Evolutionary conservation across 805 yeast species (phyloP).

Genomic region (Metschnikowia matae): DNA sequence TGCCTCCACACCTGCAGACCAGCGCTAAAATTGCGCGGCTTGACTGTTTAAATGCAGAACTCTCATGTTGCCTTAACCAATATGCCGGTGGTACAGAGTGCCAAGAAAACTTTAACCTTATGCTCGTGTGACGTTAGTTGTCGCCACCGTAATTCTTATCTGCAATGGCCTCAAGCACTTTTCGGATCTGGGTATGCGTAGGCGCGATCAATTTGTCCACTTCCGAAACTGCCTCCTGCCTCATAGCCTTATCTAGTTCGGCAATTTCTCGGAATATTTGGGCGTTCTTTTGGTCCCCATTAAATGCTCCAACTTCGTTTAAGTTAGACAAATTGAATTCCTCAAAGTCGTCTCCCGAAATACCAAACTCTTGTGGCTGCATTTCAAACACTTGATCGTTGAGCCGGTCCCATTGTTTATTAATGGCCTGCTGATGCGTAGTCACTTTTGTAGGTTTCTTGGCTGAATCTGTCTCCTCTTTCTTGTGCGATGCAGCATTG

Average conservation of each 20-base stretch:
- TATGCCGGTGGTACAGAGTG: not conserved
- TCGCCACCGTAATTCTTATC: not conserved
- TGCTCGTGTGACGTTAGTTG: not conserved
- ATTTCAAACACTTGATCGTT: slow-evolving; percentile 30
- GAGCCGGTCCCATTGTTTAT: slow-evolving; percentile 43
- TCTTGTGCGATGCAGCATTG: slow-evolving; percentile 5
- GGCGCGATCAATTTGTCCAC: slow-evolving; percentile 13
- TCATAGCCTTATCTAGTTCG: slow-evolving; percentile 10
- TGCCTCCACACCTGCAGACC: not conserved
- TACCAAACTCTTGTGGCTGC: slow-evolving; percentile 33
- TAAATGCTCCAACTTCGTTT: slow-evolving; percentile 7
- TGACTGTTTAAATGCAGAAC: not conserved
- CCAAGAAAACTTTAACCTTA: not conserved
- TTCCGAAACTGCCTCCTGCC: slow-evolving; percentile 7
- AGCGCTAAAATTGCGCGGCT: not conserved
- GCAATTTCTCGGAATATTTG: slow-evolving; percentile 12
- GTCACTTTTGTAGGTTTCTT: slow-evolving; percentile 20
- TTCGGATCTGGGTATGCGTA: slow-evolving; percentile 8
- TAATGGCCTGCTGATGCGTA: slow-evolving; percentile 20
- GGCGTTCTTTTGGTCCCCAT: slow-evolving; percentile 8
- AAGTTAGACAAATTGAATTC: slow-evolving; percentile 35
- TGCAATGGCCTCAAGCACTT: slow-evolving; percentile 1
- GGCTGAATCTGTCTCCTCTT: slow-evolving; percentile 14
- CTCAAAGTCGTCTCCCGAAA: slow-evolving; percentile 36
- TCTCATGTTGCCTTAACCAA: not conserved